Percentiles rank a stretch among this genome's conserved stretches.
phyloP scores from a whole-genome alignment of 371 early-diverging fungal species.

The Mortierella sp. region DNA sequence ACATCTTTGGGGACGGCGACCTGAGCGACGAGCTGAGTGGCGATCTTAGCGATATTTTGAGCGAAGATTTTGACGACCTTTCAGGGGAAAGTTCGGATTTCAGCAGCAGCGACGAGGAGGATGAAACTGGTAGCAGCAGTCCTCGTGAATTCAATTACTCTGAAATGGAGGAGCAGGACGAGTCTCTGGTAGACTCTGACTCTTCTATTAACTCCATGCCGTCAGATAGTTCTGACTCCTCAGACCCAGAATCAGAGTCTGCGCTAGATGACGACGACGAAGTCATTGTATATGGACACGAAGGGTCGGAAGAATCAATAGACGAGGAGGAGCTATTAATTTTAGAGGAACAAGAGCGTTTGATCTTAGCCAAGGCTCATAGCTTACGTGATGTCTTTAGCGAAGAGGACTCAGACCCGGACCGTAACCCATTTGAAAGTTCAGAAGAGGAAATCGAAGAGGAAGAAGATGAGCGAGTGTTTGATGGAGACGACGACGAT shows the following conservation, averaged over 20 bases:
- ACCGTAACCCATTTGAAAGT: conserved; percentile 48
- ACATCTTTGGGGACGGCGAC: conserved; percentile 51
- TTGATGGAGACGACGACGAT: conserved; percentile 33
- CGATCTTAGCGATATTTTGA: conserved; percentile 47
- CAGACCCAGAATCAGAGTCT: conserved; percentile 24
- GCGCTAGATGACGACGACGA: conserved; percentile 31
- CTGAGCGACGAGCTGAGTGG: conserved; percentile 54
- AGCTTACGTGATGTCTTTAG: conserved; percentile 42
- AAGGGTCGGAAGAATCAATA: conserved; percentile 31
- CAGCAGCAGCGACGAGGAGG: conserved; percentile 31
- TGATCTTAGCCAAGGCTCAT: conserved; percentile 42
- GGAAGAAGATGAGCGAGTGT: conserved; percentile 50
- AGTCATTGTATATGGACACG: conserved; percentile 13
- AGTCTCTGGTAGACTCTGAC: conserved; percentile 52
- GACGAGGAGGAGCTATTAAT: conserved; percentile 49
- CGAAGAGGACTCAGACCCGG: conserved; percentile 55
- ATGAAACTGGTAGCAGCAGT: conserved; percentile 31
- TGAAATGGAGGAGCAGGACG: conserved; percentile 60
- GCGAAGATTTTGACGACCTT: conserved; percentile 57
- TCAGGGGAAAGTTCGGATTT: conserved; percentile 37
- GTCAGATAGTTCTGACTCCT: conserved; percentile 19
- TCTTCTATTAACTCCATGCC: conserved; percentile 38
- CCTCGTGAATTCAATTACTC: conserved; percentile 54
- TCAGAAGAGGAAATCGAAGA: conserved; percentile 42
- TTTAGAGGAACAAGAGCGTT: conserved; percentile 43